Percentiles rank a stretch among this genome's conserved stretches.
phyloP scores from a whole-genome alignment of 78 protist species.

The Dictyostelium discoideum region DNA sequence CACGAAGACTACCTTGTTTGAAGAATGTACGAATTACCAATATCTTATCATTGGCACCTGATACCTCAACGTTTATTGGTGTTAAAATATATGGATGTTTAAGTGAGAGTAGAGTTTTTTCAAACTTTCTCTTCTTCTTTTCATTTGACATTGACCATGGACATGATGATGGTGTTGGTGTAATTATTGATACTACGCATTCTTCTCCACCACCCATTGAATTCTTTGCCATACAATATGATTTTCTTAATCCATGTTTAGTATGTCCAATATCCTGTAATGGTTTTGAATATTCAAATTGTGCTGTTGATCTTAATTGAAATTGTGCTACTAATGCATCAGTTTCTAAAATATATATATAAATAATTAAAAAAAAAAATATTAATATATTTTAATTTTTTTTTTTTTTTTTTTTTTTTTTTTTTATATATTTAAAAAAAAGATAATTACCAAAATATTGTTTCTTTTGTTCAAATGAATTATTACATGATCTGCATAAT shows the following conservation, averaged over 20 bases:
- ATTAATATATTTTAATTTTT: not conserved
- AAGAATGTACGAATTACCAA: not conserved
- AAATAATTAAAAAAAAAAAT: too few relatives aligned
- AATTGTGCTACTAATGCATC: slow-evolving; percentile 48
- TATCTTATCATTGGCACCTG: slow-evolving; percentile 56
- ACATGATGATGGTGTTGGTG: slow-evolving; percentile 42
- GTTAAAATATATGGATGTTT: slow-evolving; percentile 37
- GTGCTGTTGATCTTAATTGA: slow-evolving; percentile 74
- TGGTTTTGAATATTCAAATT: slow-evolving; percentile 49
- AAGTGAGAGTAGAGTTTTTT: slow-evolving; percentile 16
- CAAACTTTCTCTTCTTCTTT: slow-evolving; percentile 37
- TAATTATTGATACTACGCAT: slow-evolving; percentile 7
- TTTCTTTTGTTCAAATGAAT: slow-evolving; percentile 62
- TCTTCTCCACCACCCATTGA: not conserved
- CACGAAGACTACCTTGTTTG: slow-evolving; percentile 38
- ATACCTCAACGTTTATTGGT: slow-evolving; percentile 16
- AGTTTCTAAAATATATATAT: slow-evolving; percentile 30
- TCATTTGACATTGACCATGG: slow-evolving; percentile 74
- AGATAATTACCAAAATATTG: slow-evolving; percentile 34
- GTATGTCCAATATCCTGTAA: slow-evolving; percentile 57
- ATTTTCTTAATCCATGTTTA: slow-evolving; percentile 65
- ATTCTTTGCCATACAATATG: slow-evolving; percentile 39
- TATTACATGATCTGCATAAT: slow-evolving; percentile 42
- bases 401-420: not conserved
- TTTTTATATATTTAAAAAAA: too few relatives aligned